Evolutionary conservation across 2,329 filamentous ascomycete species (phyloP).

Genomic region (Westerdykella aurantiaca): DNA sequence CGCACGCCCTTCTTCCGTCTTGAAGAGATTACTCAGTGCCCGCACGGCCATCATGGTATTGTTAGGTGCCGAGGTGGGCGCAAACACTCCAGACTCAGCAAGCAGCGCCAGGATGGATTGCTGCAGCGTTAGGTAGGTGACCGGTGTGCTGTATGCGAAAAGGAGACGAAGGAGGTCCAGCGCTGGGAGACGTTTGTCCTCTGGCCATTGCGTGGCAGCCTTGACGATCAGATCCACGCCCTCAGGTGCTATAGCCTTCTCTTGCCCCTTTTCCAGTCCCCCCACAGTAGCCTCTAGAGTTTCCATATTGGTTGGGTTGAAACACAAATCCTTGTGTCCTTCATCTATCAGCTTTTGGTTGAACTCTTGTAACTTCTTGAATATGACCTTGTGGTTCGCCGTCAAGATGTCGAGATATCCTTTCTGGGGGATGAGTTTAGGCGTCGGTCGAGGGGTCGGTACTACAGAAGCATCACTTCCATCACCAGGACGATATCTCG

Average conservation of each 20-base stretch:
- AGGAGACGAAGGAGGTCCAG: slow-evolving; percentile 85
- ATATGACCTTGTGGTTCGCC: slow-evolving; percentile 64
- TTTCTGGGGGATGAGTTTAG: slow-evolving; percentile 68
- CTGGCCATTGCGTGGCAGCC: slow-evolving; percentile 73
- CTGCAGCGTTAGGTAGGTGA: slow-evolving; percentile 52
- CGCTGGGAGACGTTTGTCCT: slow-evolving; percentile 71
- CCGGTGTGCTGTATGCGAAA: slow-evolving; percentile 61
- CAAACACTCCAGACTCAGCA: slow-evolving; percentile 53
- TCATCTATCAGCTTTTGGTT: slow-evolving; percentile 67
- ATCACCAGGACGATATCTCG: slow-evolving; percentile 71
- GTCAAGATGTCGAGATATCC: slow-evolving; percentile 71
- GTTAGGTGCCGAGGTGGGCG: slow-evolving; percentile 60
- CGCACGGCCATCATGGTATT: slow-evolving; percentile 83
- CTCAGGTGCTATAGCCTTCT: slow-evolving; percentile 38
- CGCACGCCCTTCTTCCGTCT: slow-evolving; percentile 62
- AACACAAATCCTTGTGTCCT: slow-evolving; percentile 65
- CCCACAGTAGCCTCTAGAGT: slow-evolving; percentile 56
- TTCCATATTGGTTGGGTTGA: slow-evolving; percentile 67
- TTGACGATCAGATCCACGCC: slow-evolving; percentile 63
- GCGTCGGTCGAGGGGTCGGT: slow-evolving; percentile 36
- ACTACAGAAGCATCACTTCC: slow-evolving; percentile 34
- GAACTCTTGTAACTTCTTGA: slow-evolving; percentile 69
- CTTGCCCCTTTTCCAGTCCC: slow-evolving; percentile 53
- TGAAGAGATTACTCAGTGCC: slow-evolving; percentile 77
- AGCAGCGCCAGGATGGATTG: slow-evolving; percentile 58